These are phyloP conservation scores for Solanum corneliomulleri DNA, from an alignment of 257 asterid species.

Conservation along the genomic window DNA sequence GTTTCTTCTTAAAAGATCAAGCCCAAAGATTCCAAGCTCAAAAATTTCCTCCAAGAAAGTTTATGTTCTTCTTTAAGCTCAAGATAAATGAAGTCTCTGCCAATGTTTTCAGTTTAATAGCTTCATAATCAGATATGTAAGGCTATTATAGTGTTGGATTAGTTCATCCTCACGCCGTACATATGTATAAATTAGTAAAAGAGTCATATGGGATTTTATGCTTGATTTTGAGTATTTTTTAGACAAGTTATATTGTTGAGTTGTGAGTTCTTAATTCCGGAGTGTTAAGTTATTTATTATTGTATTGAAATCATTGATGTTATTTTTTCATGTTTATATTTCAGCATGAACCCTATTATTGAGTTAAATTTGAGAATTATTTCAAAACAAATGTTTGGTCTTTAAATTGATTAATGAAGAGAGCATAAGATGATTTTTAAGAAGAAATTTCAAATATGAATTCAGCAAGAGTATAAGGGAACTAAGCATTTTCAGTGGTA, in stretches of 20 bases:
- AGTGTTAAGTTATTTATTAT: not conserved
- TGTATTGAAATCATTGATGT: not conserved
- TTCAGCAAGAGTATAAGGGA: not conserved
- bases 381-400: not conserved
- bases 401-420: not conserved
- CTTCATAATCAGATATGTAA: not conserved
- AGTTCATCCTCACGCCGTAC: not conserved
- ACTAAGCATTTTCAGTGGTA: too few relatives aligned
- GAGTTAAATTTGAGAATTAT: not conserved
- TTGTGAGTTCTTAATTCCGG: not conserved
- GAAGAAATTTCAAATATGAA: not conserved
- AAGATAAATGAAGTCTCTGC: not conserved
- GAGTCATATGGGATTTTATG: not conserved
- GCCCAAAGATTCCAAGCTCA: not conserved
- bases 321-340: too few relatives aligned
- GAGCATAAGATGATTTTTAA: not conserved
- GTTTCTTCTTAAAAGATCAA: too few relatives aligned
- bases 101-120: not conserved
- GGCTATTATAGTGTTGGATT: not conserved
- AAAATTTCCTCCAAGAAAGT: not conserved
- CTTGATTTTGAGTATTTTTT: not conserved
- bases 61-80: not conserved
- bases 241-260: too few relatives aligned
- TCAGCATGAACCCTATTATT: not conserved
- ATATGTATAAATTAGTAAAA: too few relatives aligned